Base-by-base conservation (phyloP, 495 filamentous ascomycete species). In the Hypoxylon perforatum region DNA sequence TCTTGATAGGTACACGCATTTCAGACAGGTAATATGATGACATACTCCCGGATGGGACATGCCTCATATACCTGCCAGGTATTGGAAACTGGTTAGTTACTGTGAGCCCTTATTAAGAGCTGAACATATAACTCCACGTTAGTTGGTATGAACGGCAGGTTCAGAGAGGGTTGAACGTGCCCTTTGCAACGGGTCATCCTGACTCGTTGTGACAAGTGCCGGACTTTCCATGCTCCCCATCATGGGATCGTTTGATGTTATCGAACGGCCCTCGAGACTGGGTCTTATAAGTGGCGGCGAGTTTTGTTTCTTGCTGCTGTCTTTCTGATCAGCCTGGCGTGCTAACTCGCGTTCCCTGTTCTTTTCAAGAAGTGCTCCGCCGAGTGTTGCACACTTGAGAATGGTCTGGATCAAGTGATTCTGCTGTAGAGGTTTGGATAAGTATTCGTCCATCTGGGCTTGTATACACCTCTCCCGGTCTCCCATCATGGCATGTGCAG, bases 341-440 rank as follows among this genome's bases (percentile, higher is more conserved):
- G 77, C 72, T 25, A 83, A 72, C 57, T 84, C 82, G 9, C 79
- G 75, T 61, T 82, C 80, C 14, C 81, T 75, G 71, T 81, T 84
- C 78, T 83, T 82, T 66, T 97, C 93, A 58, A 97, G 80, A 30
- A 98, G 84, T 42, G 91, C 91, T 11, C 93, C 93, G 63, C 95
- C 94, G 23, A 98, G 87, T 3, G 94, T 97, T 11, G 91, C 92
- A 71, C 92, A 94, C 76, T 98, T 97, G 66, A 99, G 83, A 57
- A 99, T 99, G 5, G 95, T 97, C 76, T 99, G 96, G 77, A 98
- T 97, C 79, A 99, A 89, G 74, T 96, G 92, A 75, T 97, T 97
- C 75, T 97, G 94, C 77, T 97, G 96, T 57, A 99, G 84, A 36
- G 96, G 96, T 77, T 99, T 99, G 39, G 94, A 97, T 60, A 99